Conservation (phyloP, 495 filamentous ascomycete species). For the Podospora tetraspora region DNA sequence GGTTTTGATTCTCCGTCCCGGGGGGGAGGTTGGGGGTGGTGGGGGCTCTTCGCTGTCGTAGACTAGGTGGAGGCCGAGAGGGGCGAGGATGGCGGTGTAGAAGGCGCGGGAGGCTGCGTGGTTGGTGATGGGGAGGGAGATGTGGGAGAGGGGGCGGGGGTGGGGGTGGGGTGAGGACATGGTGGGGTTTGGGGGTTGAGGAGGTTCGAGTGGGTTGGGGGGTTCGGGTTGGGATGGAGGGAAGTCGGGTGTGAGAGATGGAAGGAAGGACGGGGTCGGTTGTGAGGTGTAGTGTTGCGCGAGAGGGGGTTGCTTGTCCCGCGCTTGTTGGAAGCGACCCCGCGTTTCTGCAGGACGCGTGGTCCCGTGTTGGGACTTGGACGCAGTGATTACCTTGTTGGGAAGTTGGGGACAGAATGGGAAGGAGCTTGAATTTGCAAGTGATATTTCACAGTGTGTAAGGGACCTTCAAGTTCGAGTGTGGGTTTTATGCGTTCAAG, state of each 20-base stretch:
- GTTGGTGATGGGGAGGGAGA: constrained; percentile 31
- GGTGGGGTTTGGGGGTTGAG: background rate
- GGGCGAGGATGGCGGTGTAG: constrained; percentile 27
- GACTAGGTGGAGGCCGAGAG: constrained; percentile 31
- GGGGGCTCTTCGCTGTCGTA: constrained; percentile 28
- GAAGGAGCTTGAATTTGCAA: too few relatives aligned
- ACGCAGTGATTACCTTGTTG: background rate
- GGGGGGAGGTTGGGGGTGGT: background rate
- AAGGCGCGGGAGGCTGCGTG: constrained; percentile 29
- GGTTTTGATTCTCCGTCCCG: constrained; percentile 11
- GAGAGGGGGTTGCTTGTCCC: too few relatives aligned
- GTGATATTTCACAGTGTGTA: background rate
- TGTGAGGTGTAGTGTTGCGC: too few relatives aligned
- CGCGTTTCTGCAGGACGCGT: background rate
- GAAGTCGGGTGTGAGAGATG: too few relatives aligned
- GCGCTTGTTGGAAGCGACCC: background rate
- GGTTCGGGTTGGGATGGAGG: too few relatives aligned
- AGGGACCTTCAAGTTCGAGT: background rate
- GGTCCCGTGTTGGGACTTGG: background rate
- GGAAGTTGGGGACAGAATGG: background rate
- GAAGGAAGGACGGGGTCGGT: too few relatives aligned
- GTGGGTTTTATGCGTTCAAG: too few relatives aligned
- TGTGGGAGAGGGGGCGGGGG: constrained; percentile 29
- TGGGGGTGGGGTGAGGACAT: background rate
- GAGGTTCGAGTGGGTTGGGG: background rate